phyloP scores from a whole-genome alignment of 2,329 filamentous ascomycete genomes.

The Geosmithia putterillii region DNA sequence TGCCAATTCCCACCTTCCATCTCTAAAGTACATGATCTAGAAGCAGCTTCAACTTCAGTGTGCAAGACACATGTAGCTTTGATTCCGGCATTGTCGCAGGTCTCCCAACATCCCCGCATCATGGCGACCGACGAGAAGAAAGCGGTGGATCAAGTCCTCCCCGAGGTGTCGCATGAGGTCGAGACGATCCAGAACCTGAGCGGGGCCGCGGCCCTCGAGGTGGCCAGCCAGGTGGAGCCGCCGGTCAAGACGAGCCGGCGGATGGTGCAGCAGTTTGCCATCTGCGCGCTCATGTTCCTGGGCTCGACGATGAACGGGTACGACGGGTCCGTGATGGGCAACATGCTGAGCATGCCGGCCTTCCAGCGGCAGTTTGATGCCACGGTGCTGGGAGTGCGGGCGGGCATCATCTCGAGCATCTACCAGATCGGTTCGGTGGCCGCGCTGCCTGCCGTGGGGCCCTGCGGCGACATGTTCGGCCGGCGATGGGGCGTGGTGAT shows the following conservation, averaged over 20 bases:
- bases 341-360: slow-evolving; percentile 31
- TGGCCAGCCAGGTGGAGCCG: slow-evolving; percentile 5
- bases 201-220: slow-evolving; percentile 2
- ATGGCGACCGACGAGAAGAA: neutral
- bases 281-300: slow-evolving; percentile 13
- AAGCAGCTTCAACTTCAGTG: no score
- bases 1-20: neutral
- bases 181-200: neutral
- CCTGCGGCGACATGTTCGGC: slow-evolving; percentile 27
- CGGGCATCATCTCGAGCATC: slow-evolving; percentile 30
- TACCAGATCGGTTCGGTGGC: slow-evolving; percentile 35
- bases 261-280: slow-evolving; percentile 18
- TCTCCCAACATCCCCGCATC: neutral
- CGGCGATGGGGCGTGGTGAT: slow-evolving; percentile 36
- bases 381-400: slow-evolving; percentile 27
- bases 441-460: slow-evolving; percentile 11
- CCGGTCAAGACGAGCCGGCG: slow-evolving; percentile 8
- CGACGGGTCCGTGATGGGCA: slow-evolving; percentile 17
- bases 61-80: no score
- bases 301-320: slow-evolving; percentile 17
- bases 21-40: no score
- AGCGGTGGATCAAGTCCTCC: neutral
- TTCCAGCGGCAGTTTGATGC: slow-evolving; percentile 32
- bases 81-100: neutral
- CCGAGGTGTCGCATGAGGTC: neutral